Evolutionary conservation across 495 filamentous ascomycete genomes (phyloP).

Genomic region (Pyrenula massariospora): DNA sequence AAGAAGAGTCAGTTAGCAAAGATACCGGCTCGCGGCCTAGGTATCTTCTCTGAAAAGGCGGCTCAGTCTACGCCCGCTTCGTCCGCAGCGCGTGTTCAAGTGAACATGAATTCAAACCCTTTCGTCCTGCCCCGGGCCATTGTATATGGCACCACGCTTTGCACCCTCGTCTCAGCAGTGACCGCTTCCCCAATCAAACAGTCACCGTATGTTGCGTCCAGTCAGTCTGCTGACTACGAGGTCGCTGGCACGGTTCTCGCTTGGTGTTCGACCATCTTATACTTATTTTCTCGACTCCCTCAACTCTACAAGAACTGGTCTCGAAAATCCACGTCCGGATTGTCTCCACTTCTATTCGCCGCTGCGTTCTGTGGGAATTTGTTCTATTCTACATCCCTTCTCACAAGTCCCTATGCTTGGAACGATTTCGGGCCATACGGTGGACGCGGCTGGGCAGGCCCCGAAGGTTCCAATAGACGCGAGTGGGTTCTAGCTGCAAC

Average conservation of each 20-base stretch:
- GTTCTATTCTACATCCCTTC: slow-evolving; percentile 56
- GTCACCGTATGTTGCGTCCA: neutral
- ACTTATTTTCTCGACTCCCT: slow-evolving; percentile 59
- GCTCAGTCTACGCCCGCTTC: slow-evolving; percentile 5
- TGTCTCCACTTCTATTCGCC: slow-evolving; percentile 56
- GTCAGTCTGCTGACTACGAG: slow-evolving; percentile 19
- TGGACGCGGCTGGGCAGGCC: slow-evolving; percentile 54
- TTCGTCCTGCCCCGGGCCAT: slow-evolving; percentile 21
- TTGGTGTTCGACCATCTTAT: slow-evolving; percentile 55
- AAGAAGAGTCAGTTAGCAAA: neutral
- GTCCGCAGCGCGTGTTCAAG: slow-evolving; percentile 12
- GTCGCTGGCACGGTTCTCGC: slow-evolving; percentile 45
- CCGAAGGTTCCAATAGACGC: slow-evolving; percentile 39
- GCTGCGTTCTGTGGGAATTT: slow-evolving; percentile 64
- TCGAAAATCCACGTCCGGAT: slow-evolving; percentile 56
- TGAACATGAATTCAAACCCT: neutral
- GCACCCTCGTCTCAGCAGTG: slow-evolving; percentile 20
- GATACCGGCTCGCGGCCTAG: neutral
- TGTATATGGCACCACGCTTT: slow-evolving; percentile 32
- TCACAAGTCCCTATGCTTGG: slow-evolving; percentile 62
- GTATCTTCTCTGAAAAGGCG: neutral
- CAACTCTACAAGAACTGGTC: slow-evolving; percentile 58
- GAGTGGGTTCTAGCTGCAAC: slow-evolving; percentile 47
- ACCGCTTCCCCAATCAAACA: slow-evolving; percentile 31
- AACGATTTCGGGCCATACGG: slow-evolving; percentile 46